These are phyloP conservation scores for Metschnikowia baotianmanensis DNA, from an alignment of 805 yeast genomes.

Conservation along the genomic window DNA sequence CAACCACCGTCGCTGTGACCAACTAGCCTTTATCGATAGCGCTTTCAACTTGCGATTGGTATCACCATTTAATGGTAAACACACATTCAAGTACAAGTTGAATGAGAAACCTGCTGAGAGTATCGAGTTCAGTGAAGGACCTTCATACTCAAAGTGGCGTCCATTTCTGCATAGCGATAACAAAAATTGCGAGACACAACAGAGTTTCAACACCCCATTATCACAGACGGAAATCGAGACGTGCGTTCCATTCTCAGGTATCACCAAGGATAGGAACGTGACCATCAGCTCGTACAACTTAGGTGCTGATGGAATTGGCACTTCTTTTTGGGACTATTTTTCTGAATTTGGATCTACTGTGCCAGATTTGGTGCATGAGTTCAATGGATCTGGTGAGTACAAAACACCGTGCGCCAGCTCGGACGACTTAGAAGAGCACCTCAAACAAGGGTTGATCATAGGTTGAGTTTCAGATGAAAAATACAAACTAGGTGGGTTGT, in stretches of 20 bases:
- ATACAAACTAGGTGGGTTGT: no score
- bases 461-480: no score
- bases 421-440: slow-evolving; percentile 8
- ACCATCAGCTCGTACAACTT: slow-evolving; percentile 28
- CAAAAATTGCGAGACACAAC: background rate
- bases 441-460: slow-evolving; percentile 14
- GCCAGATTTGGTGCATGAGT: slow-evolving; percentile 14
- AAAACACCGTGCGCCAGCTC: slow-evolving; percentile 4
- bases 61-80: slow-evolving; percentile 38
- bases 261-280: slow-evolving; percentile 31
- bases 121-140: background rate
- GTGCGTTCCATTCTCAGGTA: slow-evolving; percentile 38
- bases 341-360: slow-evolving; percentile 27
- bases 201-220: slow-evolving; percentile 27
- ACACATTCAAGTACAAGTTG: slow-evolving; percentile 39
- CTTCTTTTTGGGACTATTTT: slow-evolving; percentile 21
- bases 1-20: slow-evolving; percentile 15
- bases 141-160: slow-evolving; percentile 6
- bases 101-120: slow-evolving; percentile 23
- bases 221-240: slow-evolving; percentile 59
- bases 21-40: slow-evolving; percentile 34
- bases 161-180: slow-evolving; percentile 4
- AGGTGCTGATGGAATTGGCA: slow-evolving; percentile 19
- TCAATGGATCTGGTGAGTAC: slow-evolving; percentile 1
- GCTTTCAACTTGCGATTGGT: slow-evolving; percentile 31